Percentiles rank a stretch among this genome's conserved stretches.
Evolutionary conservation across 192 early-diverging fungal genomes (phyloP).

Genomic region (Powellomyces hirtus): DNA sequence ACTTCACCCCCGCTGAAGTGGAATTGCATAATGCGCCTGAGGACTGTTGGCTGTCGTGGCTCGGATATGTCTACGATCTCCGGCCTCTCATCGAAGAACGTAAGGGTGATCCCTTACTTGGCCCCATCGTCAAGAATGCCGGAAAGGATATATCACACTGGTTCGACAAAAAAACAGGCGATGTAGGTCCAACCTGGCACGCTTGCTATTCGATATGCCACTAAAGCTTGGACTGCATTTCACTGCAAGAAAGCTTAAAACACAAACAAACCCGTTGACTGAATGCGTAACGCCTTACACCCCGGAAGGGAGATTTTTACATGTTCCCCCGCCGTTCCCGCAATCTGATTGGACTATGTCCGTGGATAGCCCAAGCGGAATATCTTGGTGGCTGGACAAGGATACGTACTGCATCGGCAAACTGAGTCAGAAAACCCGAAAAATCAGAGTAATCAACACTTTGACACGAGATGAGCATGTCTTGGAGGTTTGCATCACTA

Average conservation of each 20-base stretch:
- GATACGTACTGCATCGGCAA: constrained; percentile 49
- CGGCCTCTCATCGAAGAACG: constrained; percentile 37
- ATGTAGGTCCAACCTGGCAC: constrained; percentile 42
- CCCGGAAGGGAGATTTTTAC: constrained; percentile 51
- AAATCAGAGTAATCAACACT: constrained; percentile 54
- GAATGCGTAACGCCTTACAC: constrained; percentile 41
- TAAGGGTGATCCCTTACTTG: constrained; percentile 42
- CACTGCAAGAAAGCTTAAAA: constrained; percentile 34
- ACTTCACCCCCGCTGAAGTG: constrained; percentile 54
- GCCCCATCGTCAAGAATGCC: constrained; percentile 56
- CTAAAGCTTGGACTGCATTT: no score
- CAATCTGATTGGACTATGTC: constrained; percentile 36
- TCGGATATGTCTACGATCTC: constrained; percentile 55
- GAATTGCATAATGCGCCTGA: constrained; percentile 50
- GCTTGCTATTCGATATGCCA: not conserved
- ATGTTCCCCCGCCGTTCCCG: constrained; percentile 50
- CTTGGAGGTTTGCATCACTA: constrained; percentile 47
- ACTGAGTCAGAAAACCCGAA: constrained; percentile 45
- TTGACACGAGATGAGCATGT: constrained; percentile 57
- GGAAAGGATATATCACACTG: constrained; percentile 62
- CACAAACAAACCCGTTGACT: constrained; percentile 50
- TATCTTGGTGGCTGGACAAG: constrained; percentile 58
- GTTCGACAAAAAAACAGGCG: constrained; percentile 53
- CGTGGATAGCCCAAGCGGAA: not conserved
- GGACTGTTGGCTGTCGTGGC: constrained; percentile 58